Base-by-base conservation (phyloP, 345 rosid genomes). In the Hevea brasiliensis region DNA sequence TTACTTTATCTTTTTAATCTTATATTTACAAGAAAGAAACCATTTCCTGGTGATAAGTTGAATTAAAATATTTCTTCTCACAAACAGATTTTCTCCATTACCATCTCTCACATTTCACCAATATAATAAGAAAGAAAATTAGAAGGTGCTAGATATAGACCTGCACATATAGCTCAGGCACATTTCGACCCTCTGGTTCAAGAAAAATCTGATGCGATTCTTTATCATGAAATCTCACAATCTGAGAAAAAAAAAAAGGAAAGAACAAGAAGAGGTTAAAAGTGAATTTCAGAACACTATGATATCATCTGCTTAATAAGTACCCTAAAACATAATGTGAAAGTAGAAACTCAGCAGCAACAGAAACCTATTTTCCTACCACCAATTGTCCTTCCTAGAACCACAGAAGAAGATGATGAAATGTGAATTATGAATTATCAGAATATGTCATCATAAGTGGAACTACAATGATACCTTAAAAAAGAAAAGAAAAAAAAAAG, bases 141-240 rank as follows among this genome's bases (percentile, higher is more conserved):
- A 48, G n/a, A 51, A 32, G 41, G 44, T 21, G 8, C 61, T 9
- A 65, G 18, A 26, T 47, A 73, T 56, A 72, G 56, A 94, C 98
- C 98, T 94, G 97, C 75, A 94, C 97, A 77, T 94, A 94, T 62
- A 94, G 90, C 85, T 94, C 98, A 15, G 95, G 98, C 75, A 92
- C 97, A 76, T 79, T 87, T 70, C 98, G 90, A 60, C 98, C 98
- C 80, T 94, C 98, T 64, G 98, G 98, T 82, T 94, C 98, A 10
- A 94, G 97, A 81, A 94, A 94, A 82, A 94, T 92, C 75, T 94
- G 98, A 90, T 94, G 98, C 62, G 97, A 94, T 80, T 94, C 98
- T 78, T 94, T 92, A 81, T 92, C 97, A 74, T 89, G 80, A 86
- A 94, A 94, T 81, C 98, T 90, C 77, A 94, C 98, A 81, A 94